These are phyloP conservation scores for Coemansia sp. DNA, from an alignment of 192 early-diverging fungal genomes.

Conservation along the genomic window DNA sequence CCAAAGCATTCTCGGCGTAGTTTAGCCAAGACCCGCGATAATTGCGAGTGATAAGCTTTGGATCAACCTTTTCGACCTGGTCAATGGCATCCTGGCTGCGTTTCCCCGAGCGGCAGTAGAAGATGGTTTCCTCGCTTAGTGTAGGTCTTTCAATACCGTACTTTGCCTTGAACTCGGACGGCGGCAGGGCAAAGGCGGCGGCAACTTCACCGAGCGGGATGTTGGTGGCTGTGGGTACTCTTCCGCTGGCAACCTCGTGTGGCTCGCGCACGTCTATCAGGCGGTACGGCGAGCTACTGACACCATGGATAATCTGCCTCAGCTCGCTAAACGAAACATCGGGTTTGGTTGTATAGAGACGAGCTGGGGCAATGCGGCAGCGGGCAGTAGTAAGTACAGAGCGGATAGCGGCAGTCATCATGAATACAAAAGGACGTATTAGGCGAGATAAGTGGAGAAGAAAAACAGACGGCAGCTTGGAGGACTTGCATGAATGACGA, in stretches of 20 bases:
- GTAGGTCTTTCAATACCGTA: conserved; percentile 66
- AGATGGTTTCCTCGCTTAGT: conserved; percentile 58
- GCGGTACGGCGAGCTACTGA: conserved; percentile 34
- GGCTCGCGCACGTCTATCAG: conserved; percentile 74
- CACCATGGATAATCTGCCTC: conserved; percentile 47
- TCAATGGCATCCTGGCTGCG: conserved; percentile 68
- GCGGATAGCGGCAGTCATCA: not conserved
- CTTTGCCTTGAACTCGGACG: conserved; percentile 48
- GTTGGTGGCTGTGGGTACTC: conserved; percentile 67
- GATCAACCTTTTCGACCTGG: conserved; percentile 57
- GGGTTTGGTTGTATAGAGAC: conserved; percentile 41
- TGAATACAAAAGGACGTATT: not conserved
- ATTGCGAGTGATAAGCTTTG: conserved; percentile 43
- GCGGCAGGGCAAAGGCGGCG: conserved; percentile 46
- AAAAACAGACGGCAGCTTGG: not conserved
- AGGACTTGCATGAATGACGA: too few relatives aligned
- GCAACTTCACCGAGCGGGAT: conserved; percentile 66
- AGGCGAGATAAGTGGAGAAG: not conserved
- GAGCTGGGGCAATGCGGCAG: conserved; percentile 2
- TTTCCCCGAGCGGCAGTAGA: conserved; percentile 70
- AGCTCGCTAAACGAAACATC: conserved; percentile 54
- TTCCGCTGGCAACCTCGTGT: conserved; percentile 61
- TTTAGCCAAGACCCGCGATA: conserved; percentile 56
- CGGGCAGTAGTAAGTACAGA: not conserved
- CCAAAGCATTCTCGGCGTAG: conserved; percentile 45